These are phyloP conservation scores for Neurospora intermedia DNA, from an alignment of 495 filamentous ascomycete genomes.

Conservation along the genomic window DNA sequence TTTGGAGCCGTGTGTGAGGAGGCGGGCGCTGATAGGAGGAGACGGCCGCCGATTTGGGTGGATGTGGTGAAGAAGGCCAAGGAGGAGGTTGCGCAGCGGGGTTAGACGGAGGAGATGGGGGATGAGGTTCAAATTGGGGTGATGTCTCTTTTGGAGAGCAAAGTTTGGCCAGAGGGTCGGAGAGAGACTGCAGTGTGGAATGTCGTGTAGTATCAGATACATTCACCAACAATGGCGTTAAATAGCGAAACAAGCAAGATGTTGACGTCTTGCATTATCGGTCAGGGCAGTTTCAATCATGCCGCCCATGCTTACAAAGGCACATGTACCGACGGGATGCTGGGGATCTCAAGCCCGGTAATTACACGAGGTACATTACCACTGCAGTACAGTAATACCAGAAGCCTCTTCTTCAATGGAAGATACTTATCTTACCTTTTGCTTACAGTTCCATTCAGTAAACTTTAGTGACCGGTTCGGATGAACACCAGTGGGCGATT, in stretches of 20 bases:
- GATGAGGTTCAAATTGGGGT: background rate
- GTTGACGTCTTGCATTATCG: background rate
- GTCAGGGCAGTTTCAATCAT: background rate
- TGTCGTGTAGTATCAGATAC: background rate
- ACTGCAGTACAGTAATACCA: background rate
- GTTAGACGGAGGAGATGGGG: background rate
- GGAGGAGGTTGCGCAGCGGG: background rate
- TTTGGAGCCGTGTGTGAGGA: conserved; percentile 57
- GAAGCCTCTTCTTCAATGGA: background rate
- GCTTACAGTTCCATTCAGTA: background rate
- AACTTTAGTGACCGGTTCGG: background rate
- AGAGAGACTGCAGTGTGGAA: background rate
- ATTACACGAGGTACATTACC: background rate
- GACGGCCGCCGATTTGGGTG: conserved; percentile 19
- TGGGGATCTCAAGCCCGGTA: background rate
- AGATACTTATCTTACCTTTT: background rate
- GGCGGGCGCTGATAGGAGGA: conserved; percentile 10
- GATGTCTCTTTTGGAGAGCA: background rate
- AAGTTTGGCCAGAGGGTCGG: too few relatives aligned
- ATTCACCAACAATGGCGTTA: background rate
- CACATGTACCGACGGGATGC: background rate
- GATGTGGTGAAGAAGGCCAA: conserved; percentile 19
- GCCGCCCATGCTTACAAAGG: background rate
- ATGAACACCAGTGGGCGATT: background rate
- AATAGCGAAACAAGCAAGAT: background rate